Conservation (phyloP, 441 rosid genomes). For the Populus hybrid region DNA sequence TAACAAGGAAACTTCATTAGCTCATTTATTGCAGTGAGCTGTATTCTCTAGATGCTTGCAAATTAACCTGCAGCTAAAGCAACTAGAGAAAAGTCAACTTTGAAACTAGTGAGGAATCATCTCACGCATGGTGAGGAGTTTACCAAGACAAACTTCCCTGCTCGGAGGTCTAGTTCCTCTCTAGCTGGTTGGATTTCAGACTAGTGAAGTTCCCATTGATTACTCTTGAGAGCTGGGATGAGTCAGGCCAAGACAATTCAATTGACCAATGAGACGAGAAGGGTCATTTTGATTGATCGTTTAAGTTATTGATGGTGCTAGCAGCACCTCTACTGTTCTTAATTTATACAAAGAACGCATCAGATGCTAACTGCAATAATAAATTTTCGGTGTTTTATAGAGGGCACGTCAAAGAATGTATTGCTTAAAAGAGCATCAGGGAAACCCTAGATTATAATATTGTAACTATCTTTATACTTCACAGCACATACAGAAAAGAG, state of each 20-base stretch:
- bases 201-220: neutral
- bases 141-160: neutral
- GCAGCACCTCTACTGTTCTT: too few species aligned
- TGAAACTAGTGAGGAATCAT: neutral
- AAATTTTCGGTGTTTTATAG: too few species aligned
- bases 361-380: too few species aligned
- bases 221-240: too few species aligned
- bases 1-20: neutral
- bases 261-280: too few species aligned
- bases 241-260: too few species aligned
- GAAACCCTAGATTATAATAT: neutral
- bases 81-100: neutral
- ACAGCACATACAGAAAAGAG: neutral
- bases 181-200: neutral
- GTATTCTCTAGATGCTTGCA: neutral
- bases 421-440: neutral
- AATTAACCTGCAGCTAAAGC: constrained; percentile 12
- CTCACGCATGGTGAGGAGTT: neutral
- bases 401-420: too few species aligned
- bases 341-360: neutral
- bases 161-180: neutral
- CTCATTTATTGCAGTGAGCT: neutral
- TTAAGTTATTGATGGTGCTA: too few species aligned
- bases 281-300: too few species aligned
- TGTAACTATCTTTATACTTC: neutral